phyloP scores from a whole-genome alignment of 2,329 filamentous ascomycete species.

The Ophiostoma ulmi region DNA sequence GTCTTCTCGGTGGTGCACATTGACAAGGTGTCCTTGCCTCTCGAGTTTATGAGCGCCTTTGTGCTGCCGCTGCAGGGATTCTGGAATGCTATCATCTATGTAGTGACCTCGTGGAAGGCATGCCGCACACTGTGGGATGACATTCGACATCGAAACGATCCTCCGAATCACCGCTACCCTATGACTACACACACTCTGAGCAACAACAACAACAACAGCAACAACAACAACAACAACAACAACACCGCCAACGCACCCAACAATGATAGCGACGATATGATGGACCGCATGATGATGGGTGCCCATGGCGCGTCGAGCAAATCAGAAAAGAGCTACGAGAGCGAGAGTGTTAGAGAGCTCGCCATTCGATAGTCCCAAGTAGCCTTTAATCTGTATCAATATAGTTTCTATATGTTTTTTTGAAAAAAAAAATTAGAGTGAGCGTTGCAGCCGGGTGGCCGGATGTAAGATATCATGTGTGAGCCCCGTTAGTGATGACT shows the following conservation, averaged over 20 bases:
- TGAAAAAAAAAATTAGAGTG: not conserved
- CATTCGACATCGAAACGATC: conserved; percentile 26
- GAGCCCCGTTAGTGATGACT: not conserved
- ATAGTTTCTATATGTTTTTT: not conserved
- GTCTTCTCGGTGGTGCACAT: conserved; percentile 63
- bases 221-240: not conserved
- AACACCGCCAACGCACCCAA: conserved; percentile 8
- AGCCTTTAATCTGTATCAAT: not conserved
- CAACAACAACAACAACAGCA: not conserved
- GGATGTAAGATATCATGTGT: not conserved
- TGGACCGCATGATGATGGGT: conserved; percentile 27
- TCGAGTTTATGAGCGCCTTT: conserved; percentile 66
- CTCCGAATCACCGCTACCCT: not conserved
- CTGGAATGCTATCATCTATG: conserved; percentile 78
- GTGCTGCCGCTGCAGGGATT: conserved; percentile 78
- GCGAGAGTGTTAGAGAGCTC: conserved; percentile 49
- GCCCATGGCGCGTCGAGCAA: conserved; percentile 25
- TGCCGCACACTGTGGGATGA: conserved; percentile 48
- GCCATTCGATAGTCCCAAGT: not conserved
- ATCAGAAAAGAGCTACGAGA: conserved; percentile 40
- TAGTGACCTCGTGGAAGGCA: conserved; percentile 61
- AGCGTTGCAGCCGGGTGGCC: not conserved
- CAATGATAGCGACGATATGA: conserved; percentile 25
- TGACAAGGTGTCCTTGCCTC: conserved; percentile 47
- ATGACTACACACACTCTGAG: not conserved